A percentile compares a stretch with the other conserved stretches of the same genome.
phyloP scores from a whole-genome alignment of 306 rosid species.

The Psophocarpus tetragonolobus region DNA sequence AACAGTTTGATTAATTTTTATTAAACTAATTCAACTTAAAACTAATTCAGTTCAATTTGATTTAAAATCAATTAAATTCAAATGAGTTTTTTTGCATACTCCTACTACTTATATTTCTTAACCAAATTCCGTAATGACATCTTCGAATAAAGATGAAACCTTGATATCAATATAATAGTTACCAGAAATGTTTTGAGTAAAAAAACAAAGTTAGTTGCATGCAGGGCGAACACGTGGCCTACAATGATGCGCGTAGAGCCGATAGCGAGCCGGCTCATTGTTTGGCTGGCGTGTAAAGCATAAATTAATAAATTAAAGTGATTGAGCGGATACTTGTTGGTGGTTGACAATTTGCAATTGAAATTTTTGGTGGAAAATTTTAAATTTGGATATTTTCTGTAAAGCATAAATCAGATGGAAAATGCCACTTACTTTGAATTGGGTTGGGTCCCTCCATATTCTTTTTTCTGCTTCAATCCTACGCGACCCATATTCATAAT shows the following conservation, averaged over 20 bases:
- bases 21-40: too few relatives aligned
- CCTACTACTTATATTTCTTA: too few relatives aligned
- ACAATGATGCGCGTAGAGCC: not conserved
- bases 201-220: not conserved
- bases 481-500: conserved; percentile 32
- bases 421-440: conserved; percentile 20
- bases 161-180: too few relatives aligned
- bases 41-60: too few relatives aligned
- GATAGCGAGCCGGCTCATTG: not conserved
- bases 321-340: not conserved
- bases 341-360: not conserved
- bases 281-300: not conserved
- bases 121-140: too few relatives aligned
- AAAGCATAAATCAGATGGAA: not conserved
- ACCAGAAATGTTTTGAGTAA: too few relatives aligned
- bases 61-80: too few relatives aligned
- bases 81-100: too few relatives aligned
- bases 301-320: too few relatives aligned
- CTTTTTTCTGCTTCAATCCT: conserved; percentile 31
- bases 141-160: too few relatives aligned
- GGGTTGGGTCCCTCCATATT: conserved; percentile 32
- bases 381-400: not conserved
- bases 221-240: not conserved
- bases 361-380: not conserved
- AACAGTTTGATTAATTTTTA: too few relatives aligned